These are phyloP conservation scores for Xylaria sp. DNA, from an alignment of 2,329 filamentous ascomycete species.

Conservation along the genomic window DNA sequence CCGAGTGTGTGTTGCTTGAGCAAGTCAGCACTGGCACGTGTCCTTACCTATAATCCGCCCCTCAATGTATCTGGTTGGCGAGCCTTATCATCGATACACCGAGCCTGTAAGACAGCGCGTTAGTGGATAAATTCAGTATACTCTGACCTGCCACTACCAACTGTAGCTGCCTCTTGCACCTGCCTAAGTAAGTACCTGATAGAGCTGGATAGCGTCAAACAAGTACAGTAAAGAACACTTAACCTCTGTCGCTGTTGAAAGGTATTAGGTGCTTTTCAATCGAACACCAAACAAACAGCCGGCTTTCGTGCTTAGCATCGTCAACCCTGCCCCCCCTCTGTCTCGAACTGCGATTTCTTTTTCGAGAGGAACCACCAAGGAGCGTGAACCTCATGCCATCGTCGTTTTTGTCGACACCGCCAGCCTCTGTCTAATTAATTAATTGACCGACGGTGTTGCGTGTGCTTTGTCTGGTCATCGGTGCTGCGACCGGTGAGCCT, in stretches of 20 bases:
- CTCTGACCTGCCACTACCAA: neutral
- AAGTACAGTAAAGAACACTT: slow-evolving; percentile 1
- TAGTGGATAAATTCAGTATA: slow-evolving; percentile 32
- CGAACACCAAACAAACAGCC: slow-evolving; percentile 2
- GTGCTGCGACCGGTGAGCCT: slow-evolving; percentile 31
- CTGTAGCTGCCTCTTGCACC: neutral
- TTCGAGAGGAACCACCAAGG: slow-evolving; percentile 4
- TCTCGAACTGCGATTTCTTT: neutral
- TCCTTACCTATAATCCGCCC: slow-evolving; percentile 21
- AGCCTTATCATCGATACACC: slow-evolving; percentile 11
- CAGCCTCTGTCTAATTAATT: neutral
- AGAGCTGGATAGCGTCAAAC: neutral
- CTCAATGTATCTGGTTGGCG: slow-evolving; percentile 11
- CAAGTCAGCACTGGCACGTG: slow-evolving; percentile 32
- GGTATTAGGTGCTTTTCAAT: neutral
- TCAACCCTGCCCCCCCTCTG: neutral
- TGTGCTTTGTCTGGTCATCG: neutral
- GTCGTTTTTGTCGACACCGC: neutral
- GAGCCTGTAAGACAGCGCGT: slow-evolving; percentile 6
- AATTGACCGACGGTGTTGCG: neutral
- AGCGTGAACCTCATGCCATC: slow-evolving; percentile 2
- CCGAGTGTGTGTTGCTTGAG: neutral
- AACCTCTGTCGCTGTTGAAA: neutral
- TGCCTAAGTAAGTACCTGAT: neutral
- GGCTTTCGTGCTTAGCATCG: neutral